Percentiles rank a stretch among this genome's conserved stretches.
These are phyloP conservation scores for Chytriomyces confervae DNA, from an alignment of 192 early-diverging fungal species.

Conservation along the genomic window DNA sequence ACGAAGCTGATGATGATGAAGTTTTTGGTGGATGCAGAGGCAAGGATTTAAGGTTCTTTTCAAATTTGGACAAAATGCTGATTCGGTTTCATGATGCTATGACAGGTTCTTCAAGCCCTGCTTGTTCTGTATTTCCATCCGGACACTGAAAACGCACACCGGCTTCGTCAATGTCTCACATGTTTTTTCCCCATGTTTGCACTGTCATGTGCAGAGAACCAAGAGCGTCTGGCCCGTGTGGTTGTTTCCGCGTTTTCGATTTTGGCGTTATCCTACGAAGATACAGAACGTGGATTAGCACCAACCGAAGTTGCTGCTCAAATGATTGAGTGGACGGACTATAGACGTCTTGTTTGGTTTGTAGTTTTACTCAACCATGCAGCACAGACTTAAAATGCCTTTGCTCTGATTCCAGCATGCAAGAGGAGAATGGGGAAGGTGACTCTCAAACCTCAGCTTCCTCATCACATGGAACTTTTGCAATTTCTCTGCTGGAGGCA, in stretches of 20 bases:
- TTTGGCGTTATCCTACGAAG: slow-evolving; percentile 16
- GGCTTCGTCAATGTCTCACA: slow-evolving; percentile 81
- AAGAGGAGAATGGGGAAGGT: neutral
- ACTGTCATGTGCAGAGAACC: slow-evolving; percentile 76
- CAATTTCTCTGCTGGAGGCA: slow-evolving; percentile 10
- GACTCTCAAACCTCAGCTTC: neutral
- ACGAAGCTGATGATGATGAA: slow-evolving; percentile 72
- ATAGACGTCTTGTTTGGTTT: slow-evolving; percentile 12
- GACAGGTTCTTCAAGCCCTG: slow-evolving; percentile 72
- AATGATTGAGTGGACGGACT: slow-evolving; percentile 32
- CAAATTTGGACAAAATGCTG: slow-evolving; percentile 51
- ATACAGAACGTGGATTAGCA: neutral
- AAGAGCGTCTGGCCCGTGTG: slow-evolving; percentile 64
- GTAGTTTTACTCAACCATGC: neutral
- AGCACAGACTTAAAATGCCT: neutral
- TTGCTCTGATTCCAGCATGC: neutral
- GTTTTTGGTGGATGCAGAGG: slow-evolving; percentile 52
- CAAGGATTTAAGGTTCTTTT: slow-evolving; percentile 43
- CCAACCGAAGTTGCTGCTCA: slow-evolving; percentile 21
- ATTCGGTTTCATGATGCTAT: slow-evolving; percentile 31
- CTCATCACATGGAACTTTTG: slow-evolving; percentile 2
- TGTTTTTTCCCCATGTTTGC: slow-evolving; percentile 90
- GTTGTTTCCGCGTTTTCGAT: slow-evolving; percentile 22
- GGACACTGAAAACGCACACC: slow-evolving; percentile 65
- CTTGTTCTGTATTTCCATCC: slow-evolving; percentile 86